A percentile compares a stretch with the other conserved stretches of the same genome.
Conservation (phyloP, 2,329 filamentous ascomycete genomes). For the Neophaeococcomyces mojaviensis region DNA sequence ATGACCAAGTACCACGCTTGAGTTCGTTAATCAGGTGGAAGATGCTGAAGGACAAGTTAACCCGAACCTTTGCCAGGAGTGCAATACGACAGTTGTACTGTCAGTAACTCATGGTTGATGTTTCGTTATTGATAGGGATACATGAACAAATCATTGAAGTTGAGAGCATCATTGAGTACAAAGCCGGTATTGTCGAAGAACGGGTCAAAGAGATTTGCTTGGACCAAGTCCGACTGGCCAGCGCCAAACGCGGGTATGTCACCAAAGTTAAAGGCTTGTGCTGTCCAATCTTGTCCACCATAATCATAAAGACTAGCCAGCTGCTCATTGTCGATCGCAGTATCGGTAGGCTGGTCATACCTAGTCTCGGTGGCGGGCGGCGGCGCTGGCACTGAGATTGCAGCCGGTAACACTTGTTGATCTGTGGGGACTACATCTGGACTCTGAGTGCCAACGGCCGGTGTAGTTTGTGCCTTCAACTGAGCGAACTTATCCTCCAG, state of each 20-base stretch:
- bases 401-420: no score
- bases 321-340: no score
- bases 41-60: no score
- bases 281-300: not conserved
- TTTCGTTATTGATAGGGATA: slow-evolving; percentile 2
- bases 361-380: no score
- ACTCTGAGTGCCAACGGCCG: not conserved
- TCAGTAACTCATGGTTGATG: not conserved
- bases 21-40: no score
- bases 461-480: not conserved
- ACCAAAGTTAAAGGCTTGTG: not conserved
- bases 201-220: not conserved
- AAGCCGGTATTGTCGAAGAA: not conserved
- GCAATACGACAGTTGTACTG: not conserved
- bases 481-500: not conserved
- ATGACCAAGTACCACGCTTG: no score
- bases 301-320: no score
- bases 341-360: not conserved
- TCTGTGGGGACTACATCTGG: not conserved
- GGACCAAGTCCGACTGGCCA: not conserved
- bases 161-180: not conserved
- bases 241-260: not conserved
- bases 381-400: no score
- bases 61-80: not conserved
- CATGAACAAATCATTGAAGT: slow-evolving; percentile 5